Conservation (phyloP, 345 rosid genomes). For the Syzygium aqueum region DNA sequence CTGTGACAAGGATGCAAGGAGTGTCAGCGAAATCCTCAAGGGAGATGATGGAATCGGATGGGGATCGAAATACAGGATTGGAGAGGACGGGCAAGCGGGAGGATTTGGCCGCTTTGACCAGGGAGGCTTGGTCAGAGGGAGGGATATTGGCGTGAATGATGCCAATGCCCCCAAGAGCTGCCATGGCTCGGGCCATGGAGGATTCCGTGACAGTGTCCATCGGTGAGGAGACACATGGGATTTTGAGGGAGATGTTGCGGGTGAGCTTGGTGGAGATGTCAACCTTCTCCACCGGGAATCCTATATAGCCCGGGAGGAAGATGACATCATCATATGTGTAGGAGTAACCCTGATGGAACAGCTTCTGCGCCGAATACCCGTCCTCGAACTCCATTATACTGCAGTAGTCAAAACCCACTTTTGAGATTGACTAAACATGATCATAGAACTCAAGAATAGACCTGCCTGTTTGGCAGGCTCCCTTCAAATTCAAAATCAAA, state of each 20-base stretch:
- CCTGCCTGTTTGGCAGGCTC: neutral
- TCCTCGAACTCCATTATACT: conserved; percentile 31
- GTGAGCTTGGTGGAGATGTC: conserved; percentile 60
- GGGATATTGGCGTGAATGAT: conserved; percentile 63
- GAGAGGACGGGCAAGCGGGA: conserved; percentile 55
- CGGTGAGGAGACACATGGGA: conserved; percentile 89
- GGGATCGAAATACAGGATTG: conserved; percentile 28
- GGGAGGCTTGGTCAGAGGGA: conserved; percentile 47
- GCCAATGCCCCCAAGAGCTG: conserved; percentile 77
- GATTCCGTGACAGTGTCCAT: conserved; percentile 97
- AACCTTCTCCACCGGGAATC: conserved; percentile 77
- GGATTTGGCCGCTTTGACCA: conserved; percentile 60
- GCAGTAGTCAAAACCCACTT: neutral
- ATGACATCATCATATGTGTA: conserved; percentile 91
- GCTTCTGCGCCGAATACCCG: conserved; percentile 52
- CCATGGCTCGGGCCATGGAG: conserved; percentile 89
- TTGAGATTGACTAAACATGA: neutral
- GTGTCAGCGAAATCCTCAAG: neutral
- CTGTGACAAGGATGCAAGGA: conserved; percentile 6
- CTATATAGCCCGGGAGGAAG: conserved; percentile 86
- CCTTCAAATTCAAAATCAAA: neutral
- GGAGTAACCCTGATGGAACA: conserved; percentile 74
- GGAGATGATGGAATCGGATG: neutral
- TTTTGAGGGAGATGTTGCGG: conserved; percentile 56
- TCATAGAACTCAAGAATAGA: neutral